Conservation (phyloP, 2,329 filamentous ascomycete species). For the Conoideocrella luteorostrata region DNA sequence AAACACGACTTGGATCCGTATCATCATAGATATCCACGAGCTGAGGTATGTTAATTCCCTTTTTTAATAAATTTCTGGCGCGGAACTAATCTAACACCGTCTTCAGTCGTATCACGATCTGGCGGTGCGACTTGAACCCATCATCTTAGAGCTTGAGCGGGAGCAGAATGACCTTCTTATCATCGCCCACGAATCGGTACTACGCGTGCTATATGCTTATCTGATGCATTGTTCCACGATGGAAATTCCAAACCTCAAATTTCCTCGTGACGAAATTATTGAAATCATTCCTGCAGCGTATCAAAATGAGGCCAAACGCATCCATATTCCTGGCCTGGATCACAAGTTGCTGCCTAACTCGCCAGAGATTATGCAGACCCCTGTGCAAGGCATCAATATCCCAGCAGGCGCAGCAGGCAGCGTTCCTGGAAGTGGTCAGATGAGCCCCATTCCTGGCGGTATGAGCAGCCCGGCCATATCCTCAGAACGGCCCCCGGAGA, state of each 20-base stretch:
- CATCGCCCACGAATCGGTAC: constrained; percentile 95
- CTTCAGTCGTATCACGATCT: constrained; percentile 90
- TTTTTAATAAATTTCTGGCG: not conserved
- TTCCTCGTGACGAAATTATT: constrained; percentile 94
- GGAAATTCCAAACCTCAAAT: constrained; percentile 87
- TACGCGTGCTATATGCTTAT: constrained; percentile 94
- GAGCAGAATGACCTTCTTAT: constrained; percentile 98
- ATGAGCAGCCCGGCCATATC: constrained; percentile 41
- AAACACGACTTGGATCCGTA: constrained; percentile 95
- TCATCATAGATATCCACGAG: constrained; percentile 90
- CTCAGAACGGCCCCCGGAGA: constrained; percentile 38
- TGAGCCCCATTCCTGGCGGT: constrained; percentile 42
- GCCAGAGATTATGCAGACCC: constrained; percentile 75
- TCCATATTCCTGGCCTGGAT: constrained; percentile 69
- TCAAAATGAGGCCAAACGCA: constrained; percentile 89
- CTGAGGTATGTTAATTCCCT: constrained; percentile 55
- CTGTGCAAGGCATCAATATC: constrained; percentile 45
- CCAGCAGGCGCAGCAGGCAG: constrained; percentile 22
- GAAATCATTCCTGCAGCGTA: constrained; percentile 98
- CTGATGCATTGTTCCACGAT: constrained; percentile 96
- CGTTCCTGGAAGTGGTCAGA: constrained; percentile 24
- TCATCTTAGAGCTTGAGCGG: constrained; percentile 93
- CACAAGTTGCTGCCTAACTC: constrained; percentile 66
- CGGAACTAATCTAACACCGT: not conserved
- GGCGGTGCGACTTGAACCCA: constrained; percentile 93